Conservation (phyloP, 1,284 basidiomycete species). For the Coniferiporia weirii region DNA sequence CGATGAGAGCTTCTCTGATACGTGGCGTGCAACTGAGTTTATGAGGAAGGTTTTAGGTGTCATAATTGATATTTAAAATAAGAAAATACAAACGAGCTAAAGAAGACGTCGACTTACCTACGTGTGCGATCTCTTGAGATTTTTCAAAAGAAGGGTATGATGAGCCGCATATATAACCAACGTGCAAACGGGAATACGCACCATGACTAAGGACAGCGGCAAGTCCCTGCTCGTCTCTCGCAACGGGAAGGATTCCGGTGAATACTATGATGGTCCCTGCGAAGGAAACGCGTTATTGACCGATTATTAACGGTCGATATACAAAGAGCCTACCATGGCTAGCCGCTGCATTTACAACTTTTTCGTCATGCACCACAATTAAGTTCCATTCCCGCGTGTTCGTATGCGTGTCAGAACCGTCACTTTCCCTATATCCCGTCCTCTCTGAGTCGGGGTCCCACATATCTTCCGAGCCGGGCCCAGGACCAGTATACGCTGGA, state of each 20-base stretch:
- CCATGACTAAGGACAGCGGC: conserved; percentile 88
- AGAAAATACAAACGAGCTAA: neutral
- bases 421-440: conserved; percentile 24
- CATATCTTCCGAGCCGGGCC: conserved; percentile 9
- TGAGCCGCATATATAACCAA: neutral
- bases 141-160: neutral
- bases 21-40: conserved; percentile 65
- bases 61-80: neutral
- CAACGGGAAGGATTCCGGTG: conserved; percentile 83
- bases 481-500: neutral
- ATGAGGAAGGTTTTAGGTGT: neutral
- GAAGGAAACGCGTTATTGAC: conserved; percentile 15
- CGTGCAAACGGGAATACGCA: conserved; percentile 23
- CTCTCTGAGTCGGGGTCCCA: conserved; percentile 18
- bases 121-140: conserved; percentile 77
- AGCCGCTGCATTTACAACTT: conserved; percentile 78
- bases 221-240: conserved; percentile 74
- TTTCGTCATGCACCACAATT: conserved; percentile 74
- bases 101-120: conserved; percentile 41
- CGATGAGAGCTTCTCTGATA: conserved; percentile 62
- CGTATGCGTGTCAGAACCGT: conserved; percentile 24
- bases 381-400: conserved; percentile 59
- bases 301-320: neutral
- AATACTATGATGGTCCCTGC: conserved; percentile 80
- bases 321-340: conserved; percentile 50